phyloP scores from a whole-genome alignment of 164 flowering plant genomes.

The Piper longum region DNA sequence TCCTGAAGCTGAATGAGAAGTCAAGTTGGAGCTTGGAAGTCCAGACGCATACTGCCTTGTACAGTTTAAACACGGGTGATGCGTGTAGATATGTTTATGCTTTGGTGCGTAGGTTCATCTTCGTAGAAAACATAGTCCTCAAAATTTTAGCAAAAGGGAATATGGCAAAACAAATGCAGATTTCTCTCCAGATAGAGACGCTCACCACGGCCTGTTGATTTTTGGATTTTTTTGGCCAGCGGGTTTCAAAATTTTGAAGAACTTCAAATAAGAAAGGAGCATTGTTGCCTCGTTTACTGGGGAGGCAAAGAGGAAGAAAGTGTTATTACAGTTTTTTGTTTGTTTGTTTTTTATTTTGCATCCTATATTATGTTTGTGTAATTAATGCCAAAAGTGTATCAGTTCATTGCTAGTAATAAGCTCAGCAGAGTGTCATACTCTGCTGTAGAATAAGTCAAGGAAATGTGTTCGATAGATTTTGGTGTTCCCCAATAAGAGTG shows the following conservation, averaged over 20 bases:
- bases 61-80: neutral
- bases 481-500: neutral
- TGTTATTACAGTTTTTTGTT: neutral
- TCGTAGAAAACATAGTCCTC: neutral
- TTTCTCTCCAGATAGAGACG: neutral
- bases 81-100: constrained; percentile 1
- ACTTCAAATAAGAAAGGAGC: neutral
- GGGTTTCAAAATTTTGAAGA: neutral
- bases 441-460: neutral
- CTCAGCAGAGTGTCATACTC: neutral
- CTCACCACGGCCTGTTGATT: neutral
- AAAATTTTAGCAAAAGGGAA: neutral
- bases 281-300: neutral
- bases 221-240: neutral
- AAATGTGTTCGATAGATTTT: too few species aligned
- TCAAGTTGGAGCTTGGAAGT: neutral
- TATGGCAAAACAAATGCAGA: neutral
- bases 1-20: neutral
- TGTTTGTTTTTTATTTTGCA: neutral
- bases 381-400: neutral
- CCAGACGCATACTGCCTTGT: neutral
- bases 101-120: neutral
- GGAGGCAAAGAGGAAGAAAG: neutral
- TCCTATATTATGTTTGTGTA: neutral
- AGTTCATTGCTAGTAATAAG: neutral